These are phyloP conservation scores for Oidium heveae DNA, from an alignment of 2,329 filamentous ascomycete species.

Conservation along the genomic window DNA sequence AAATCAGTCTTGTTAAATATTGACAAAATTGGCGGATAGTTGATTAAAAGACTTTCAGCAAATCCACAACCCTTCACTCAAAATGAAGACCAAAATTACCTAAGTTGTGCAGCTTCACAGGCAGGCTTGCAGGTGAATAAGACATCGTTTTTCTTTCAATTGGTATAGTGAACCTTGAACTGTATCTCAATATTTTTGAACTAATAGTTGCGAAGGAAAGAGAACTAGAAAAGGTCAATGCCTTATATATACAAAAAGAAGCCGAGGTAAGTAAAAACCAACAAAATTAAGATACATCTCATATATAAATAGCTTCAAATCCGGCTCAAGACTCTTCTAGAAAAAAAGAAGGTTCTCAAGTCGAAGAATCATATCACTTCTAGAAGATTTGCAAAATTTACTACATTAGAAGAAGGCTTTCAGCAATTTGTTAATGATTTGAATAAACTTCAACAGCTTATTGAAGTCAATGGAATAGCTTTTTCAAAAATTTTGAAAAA, in stretches of 20 bases:
- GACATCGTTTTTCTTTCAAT: constrained; percentile 92
- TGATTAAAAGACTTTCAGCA: constrained; percentile 93
- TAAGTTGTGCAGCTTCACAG: constrained; percentile 44
- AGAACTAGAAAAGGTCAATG: constrained; percentile 95
- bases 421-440: constrained; percentile 91
- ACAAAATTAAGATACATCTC: background rate
- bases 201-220: constrained; percentile 47
- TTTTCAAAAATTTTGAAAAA: constrained; percentile 99
- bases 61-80: constrained; percentile 65
- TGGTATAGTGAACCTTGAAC: constrained; percentile 30
- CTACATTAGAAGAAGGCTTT: constrained; percentile 85
- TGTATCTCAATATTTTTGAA: constrained; percentile 9
- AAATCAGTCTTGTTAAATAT: background rate
- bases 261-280: constrained; percentile 44
- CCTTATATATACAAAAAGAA: constrained; percentile 93
- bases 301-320: constrained; percentile 48
- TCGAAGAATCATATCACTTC: constrained; percentile 52
- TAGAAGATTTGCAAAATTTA: constrained; percentile 76
- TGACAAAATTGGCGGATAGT: constrained; percentile 25
- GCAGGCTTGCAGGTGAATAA: constrained; percentile 85
- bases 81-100: constrained; percentile 29
- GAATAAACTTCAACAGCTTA: constrained; percentile 95
- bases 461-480: constrained; percentile 90
- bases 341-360: constrained; percentile 84
- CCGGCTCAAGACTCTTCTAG: constrained; percentile 69